Evolutionary conservation across 305 asterid species (phyloP).

Genomic region (Ilex paraguariensis): DNA sequence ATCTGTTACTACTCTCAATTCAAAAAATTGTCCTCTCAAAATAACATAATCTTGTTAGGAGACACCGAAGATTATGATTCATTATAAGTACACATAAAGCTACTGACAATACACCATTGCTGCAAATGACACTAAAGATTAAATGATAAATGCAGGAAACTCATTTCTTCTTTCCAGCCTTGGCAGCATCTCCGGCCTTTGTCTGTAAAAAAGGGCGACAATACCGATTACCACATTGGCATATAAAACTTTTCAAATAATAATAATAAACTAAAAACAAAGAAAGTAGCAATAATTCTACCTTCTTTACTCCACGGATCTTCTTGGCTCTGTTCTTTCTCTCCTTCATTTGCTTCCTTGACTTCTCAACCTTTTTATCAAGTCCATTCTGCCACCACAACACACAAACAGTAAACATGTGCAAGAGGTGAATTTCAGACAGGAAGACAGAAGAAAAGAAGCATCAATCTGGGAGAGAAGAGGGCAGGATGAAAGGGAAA

Average conservation of each 20-base stretch:
- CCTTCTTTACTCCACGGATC: conserved; percentile 28
- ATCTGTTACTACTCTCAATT: too few species aligned
- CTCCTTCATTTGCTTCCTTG: conserved; percentile 27
- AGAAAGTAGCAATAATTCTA: background rate
- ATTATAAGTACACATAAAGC: too few species aligned
- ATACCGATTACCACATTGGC: background rate
- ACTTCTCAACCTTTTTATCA: conserved; percentile 25
- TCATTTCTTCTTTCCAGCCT: conserved; percentile 19
- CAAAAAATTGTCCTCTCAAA: too few species aligned
- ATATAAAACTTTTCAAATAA: background rate
- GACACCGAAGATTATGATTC: too few species aligned
- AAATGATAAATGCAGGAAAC: background rate
- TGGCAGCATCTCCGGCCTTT: conserved; percentile 25
- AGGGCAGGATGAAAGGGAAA: too few species aligned
- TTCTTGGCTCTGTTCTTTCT: conserved; percentile 26
- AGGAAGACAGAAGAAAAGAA: background rate
- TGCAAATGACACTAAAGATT: too few species aligned
- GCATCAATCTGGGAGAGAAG: background rate
- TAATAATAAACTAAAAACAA: background rate
- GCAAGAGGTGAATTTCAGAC: background rate
- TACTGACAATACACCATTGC: too few species aligned
- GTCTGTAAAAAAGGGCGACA: conserved; percentile 9
- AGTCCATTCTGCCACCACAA: conserved; percentile 17
- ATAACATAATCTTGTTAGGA: too few species aligned
- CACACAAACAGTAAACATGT: conserved; percentile 1